Evolutionary conservation across 2,329 filamentous ascomycete species (phyloP).

Genomic region (Phoma sp.): DNA sequence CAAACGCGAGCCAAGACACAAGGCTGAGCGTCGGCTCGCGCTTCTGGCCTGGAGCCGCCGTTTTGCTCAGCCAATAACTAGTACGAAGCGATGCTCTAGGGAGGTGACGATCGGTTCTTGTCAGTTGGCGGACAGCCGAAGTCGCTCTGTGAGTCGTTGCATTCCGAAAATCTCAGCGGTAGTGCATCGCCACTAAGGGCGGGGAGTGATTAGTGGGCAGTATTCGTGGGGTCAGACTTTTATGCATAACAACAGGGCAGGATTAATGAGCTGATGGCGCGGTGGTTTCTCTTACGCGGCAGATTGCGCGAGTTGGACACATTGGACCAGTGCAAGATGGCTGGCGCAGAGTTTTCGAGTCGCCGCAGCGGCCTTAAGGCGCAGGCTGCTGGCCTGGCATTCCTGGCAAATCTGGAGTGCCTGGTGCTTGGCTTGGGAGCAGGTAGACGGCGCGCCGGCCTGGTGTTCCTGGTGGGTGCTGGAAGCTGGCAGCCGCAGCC

Average conservation of each 20-base stretch:
- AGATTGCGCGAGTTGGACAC: slow-evolving; percentile 24
- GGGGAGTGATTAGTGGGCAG: slow-evolving; percentile 24
- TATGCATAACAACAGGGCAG: slow-evolving; percentile 14
- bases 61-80: not conserved
- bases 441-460: slow-evolving; percentile 16
- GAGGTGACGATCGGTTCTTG: slow-evolving; percentile 10
- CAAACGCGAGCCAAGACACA: slow-evolving; percentile 12
- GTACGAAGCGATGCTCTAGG: not conserved
- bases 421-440: not conserved
- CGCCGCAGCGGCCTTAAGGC: slow-evolving; percentile 2
- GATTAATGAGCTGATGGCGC: slow-evolving; percentile 15
- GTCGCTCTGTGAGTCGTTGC: slow-evolving; percentile 24
- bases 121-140: slow-evolving; percentile 19
- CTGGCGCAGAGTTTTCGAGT: slow-evolving; percentile 29
- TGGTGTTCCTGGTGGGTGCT: not conserved
- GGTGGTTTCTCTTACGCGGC: slow-evolving; percentile 32
- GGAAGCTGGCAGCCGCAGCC: slow-evolving; percentile 19
- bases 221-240: slow-evolving; percentile 32
- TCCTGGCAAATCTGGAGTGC: not conserved
- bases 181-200: slow-evolving; percentile 29
- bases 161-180: slow-evolving; percentile 39
- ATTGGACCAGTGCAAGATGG: slow-evolving; percentile 10
- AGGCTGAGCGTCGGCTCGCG: slow-evolving; percentile 8
- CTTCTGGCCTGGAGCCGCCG: too few species aligned
- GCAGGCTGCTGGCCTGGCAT: slow-evolving; percentile 2